Evolutionary conservation across 106 monocot species (phyloP).

Genomic region (Amphibolis antarctica): DNA sequence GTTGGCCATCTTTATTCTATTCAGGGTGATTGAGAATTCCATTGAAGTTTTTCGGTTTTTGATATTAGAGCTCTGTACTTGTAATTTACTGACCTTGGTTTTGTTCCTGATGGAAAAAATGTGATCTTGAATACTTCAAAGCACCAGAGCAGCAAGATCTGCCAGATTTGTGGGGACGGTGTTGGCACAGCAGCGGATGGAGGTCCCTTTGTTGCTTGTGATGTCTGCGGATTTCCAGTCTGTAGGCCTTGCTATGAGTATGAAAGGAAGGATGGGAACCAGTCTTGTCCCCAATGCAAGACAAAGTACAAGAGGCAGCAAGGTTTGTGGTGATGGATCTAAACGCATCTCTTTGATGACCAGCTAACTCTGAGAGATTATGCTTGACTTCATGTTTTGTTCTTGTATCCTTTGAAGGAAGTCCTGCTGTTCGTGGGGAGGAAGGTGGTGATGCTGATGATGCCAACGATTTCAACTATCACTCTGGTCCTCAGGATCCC

Average conservation of each 20-base stretch:
- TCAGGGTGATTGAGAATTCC: too few species aligned
- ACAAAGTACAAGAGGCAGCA: conserved; percentile 41
- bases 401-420: conserved; percentile 33
- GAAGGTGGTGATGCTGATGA: conserved; percentile 58
- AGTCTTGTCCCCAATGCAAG: conserved; percentile 54
- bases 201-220: conserved; percentile 41
- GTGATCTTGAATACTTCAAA: conserved; percentile 1
- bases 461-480: conserved; percentile 50
- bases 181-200: conserved; percentile 29
- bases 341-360: neutral
- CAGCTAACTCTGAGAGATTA: neutral
- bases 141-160: conserved; percentile 16
- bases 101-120: neutral
- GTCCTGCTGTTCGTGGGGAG: conserved; percentile 59
- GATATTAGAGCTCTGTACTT: too few species aligned
- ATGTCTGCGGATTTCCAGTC: conserved; percentile 41
- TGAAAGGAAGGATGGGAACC: conserved; percentile 51
- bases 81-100: neutral
- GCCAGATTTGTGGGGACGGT: conserved; percentile 49
- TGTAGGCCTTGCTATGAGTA: conserved; percentile 67
- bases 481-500: conserved; percentile 40
- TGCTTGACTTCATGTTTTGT: neutral
- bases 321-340: conserved; percentile 20
- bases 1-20: too few species aligned
- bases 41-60: too few species aligned